Percentiles rank a stretch among this genome's conserved stretches.
These are phyloP conservation scores for Sapria himalayana DNA, from an alignment of 345 rosid species.

Conservation along the genomic window DNA sequence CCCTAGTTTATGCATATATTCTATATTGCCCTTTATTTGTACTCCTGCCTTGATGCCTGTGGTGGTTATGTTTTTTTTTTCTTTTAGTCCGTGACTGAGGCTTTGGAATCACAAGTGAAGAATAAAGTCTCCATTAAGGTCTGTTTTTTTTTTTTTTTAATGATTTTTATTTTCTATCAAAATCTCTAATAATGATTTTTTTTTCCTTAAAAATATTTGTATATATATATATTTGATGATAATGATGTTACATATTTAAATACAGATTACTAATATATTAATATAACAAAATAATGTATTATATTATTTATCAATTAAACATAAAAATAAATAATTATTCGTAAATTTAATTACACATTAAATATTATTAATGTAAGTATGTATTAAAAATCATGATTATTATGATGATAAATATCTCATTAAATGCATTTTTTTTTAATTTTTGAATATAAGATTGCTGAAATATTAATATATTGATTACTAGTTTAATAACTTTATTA, in stretches of 20 bases:
- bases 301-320: background rate
- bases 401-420: background rate
- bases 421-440: background rate
- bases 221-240: no score
- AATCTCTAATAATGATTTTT: no score
- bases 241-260: no score
- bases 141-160: background rate
- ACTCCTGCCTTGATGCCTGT: background rate
- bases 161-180: background rate
- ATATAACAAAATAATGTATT: background rate
- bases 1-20: no score
- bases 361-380: background rate
- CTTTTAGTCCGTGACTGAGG: constrained; percentile 83
- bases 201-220: no score
- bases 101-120: no score
- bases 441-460: background rate
- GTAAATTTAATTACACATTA: background rate
- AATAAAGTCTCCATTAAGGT: constrained; percentile 81
- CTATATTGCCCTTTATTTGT: background rate
- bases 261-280: background rate
- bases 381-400: background rate
- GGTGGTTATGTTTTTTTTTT: constrained; percentile 1
- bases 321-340: background rate
- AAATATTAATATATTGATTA: background rate
- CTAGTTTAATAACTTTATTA: background rate